A percentile compares a stretch with the other conserved stretches of the same genome.
Conservation (phyloP, 495 filamentous ascomycete species). For the Hypoxylon fuscum region DNA sequence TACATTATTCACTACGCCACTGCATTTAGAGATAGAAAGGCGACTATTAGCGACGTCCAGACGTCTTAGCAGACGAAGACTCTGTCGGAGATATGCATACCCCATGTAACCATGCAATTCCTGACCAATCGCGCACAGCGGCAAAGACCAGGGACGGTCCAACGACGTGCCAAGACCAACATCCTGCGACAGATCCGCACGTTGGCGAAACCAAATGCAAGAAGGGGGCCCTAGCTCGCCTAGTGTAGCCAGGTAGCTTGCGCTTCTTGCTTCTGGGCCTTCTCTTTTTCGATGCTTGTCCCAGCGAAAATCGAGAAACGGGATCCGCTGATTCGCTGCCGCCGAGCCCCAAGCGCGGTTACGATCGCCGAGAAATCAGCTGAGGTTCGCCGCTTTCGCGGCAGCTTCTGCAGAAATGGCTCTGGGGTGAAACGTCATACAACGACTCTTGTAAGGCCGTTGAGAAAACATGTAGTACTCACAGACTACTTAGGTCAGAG, state of each 20-base stretch:
- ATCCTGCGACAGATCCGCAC: slow-evolving; percentile 40
- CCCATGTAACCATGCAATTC: slow-evolving; percentile 17
- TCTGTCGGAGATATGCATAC: slow-evolving; percentile 6
- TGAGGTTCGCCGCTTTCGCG: slow-evolving; percentile 28
- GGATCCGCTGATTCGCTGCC: slow-evolving; percentile 28
- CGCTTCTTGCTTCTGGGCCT: neutral
- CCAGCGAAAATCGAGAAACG: slow-evolving; percentile 11
- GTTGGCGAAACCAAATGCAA: slow-evolving; percentile 38
- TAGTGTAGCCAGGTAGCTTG: neutral
- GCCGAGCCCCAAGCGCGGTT: slow-evolving; percentile 30
- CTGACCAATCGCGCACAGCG: slow-evolving; percentile 19
- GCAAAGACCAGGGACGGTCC: slow-evolving; percentile 16
- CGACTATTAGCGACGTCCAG: too few species aligned
- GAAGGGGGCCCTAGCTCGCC: slow-evolving; percentile 4
- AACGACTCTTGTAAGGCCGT: too few species aligned
- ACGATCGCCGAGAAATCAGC: slow-evolving; percentile 39
- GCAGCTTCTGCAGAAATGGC: slow-evolving; percentile 4
- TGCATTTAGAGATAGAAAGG: too few species aligned
- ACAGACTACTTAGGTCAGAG: neutral
- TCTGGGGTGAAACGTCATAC: slow-evolving; percentile 30
- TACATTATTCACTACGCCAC: neutral
- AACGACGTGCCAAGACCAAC: slow-evolving; percentile 28
- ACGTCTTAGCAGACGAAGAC: neutral
- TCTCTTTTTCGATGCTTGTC: too few species aligned
- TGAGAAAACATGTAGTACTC: too few species aligned